Percentiles rank a stretch among this genome's conserved stretches.
Conservation (phyloP, 805 yeast species). For the Zygosaccharomyces siamensis region DNA sequence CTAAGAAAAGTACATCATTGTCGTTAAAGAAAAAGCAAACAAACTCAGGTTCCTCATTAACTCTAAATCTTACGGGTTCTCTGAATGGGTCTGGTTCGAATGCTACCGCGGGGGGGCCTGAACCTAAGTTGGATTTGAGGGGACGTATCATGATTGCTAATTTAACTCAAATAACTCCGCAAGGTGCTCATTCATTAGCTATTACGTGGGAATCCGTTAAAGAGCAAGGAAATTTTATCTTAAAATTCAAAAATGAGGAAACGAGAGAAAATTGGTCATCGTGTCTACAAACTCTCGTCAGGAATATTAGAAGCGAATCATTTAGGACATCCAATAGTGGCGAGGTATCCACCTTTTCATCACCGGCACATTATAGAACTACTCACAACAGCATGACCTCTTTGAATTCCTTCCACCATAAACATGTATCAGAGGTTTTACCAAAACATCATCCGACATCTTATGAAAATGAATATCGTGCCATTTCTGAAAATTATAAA, state of each 20-base stretch:
- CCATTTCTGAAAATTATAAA: conserved; percentile 40
- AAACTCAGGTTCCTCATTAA: conserved; percentile 13
- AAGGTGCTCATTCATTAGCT: conserved; percentile 53
- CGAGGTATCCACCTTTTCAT: conserved; percentile 24
- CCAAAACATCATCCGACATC: conserved; percentile 25
- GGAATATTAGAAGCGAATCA: conserved; percentile 33
- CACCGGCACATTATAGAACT: conserved; percentile 21
- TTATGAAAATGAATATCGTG: conserved; percentile 35
- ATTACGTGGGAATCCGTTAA: conserved; percentile 80
- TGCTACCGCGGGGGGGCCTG: conserved; percentile 16
- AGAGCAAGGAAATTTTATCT: conserved; percentile 80
- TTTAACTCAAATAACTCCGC: conserved; percentile 43
- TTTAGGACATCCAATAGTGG: conserved; percentile 29
- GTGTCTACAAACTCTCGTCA: conserved; percentile 44
- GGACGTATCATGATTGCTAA: conserved; percentile 80
- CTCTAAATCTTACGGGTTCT: conserved; percentile 12
- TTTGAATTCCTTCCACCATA: conserved; percentile 20
- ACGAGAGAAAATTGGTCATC: conserved; percentile 75
- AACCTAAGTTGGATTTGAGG: conserved; percentile 54
- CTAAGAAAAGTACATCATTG: conserved; percentile 47
- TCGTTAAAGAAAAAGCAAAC: conserved; percentile 38
- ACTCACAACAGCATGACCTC: conserved; percentile 31
- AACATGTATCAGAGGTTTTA: conserved; percentile 29
- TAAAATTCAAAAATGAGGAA: conserved; percentile 82
- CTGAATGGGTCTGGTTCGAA: conserved; percentile 13